Base-by-base conservation (phyloP, 2,329 filamentous ascomycete species). In the Curvularia lunata region DNA sequence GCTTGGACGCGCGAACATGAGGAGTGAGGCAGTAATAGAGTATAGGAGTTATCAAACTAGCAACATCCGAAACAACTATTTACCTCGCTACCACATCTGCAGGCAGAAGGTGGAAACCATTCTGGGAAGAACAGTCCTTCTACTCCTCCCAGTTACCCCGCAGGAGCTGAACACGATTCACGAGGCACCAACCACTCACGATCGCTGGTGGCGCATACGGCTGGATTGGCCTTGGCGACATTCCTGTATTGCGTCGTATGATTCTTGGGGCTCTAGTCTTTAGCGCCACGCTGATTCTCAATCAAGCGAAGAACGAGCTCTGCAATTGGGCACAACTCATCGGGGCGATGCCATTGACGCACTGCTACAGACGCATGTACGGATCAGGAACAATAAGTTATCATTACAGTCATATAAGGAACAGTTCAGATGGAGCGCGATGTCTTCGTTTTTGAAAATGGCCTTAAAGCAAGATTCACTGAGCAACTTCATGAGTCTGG, bases 181-280 rank as follows among this genome's bases (percentile, higher is more conserved):
- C 49, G 30, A 46, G 30, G 42, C 47, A 48, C 19, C 48, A 30
- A 42, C 60, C 64, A 64, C 30, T 63, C 49, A 56, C 48, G 38
- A 45, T 59, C 42, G 53, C 58, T 48, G 55, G 59, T 68, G 61
- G 64, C 62, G 63, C 46, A 50, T 63, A 60, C 45, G 56, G 63
- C 63, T 64, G 56, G 61, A 53, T 41, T 48, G 52, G 61, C 59
- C 38, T 55, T 21, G 18, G 30, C 28, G 45, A 10, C 19, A 46
- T n/a, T 32, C 21, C 27, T 32, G 32, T 41, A 42, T 47, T 38
- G 25, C 12, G 37, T 54, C 56, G 48, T 58, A 54, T 60, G 34
- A 18, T 19, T 25, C 16, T 25, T 48, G 27, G 25, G 32, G 6
- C 19, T 37, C 13, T 37, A 18, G 16, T 23, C 13, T 10, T 28